phyloP scores from a whole-genome alignment of 2,329 filamentous ascomycete species.

The Sporothrix pallida region DNA sequence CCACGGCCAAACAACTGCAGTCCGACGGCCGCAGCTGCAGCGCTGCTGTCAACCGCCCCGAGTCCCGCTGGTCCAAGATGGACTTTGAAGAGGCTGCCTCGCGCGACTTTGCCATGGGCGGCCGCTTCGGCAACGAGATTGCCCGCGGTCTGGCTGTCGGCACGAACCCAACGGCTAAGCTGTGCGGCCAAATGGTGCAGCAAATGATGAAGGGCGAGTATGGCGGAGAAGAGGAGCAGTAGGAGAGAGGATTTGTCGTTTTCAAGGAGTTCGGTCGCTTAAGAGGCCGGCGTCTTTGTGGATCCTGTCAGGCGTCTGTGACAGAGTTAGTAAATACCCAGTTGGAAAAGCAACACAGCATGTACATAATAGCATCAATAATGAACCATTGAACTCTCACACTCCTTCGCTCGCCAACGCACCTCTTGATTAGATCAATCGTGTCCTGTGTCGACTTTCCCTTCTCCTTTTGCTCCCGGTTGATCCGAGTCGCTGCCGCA shows the following conservation, averaged over 20 bases:
- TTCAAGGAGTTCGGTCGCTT: background rate
- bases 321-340: slow-evolving; percentile 10
- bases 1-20: slow-evolving; percentile 56
- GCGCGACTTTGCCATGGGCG: slow-evolving; percentile 67
- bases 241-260: background rate
- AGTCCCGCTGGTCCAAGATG: slow-evolving; percentile 57
- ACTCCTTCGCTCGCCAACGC: slow-evolving; percentile 36
- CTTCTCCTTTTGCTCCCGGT: slow-evolving; percentile 64
- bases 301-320: slow-evolving; percentile 31
- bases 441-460: slow-evolving; percentile 59
- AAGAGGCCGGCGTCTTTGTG: slow-evolving; percentile 25
- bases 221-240: slow-evolving; percentile 46
- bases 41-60: slow-evolving; percentile 39
- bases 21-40: background rate
- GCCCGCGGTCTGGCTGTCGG: slow-evolving; percentile 68
- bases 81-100: slow-evolving; percentile 68
- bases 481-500: slow-evolving; percentile 63
- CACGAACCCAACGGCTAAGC: slow-evolving; percentile 71
- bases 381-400: background rate
- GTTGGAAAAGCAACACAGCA: slow-evolving; percentile 11
- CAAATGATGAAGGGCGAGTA: slow-evolving; percentile 74
- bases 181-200: slow-evolving; percentile 71
- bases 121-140: slow-evolving; percentile 68
- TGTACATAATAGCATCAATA: slow-evolving; percentile 14
- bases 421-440: slow-evolving; percentile 55